Percentiles rank a stretch among this genome's conserved stretches.
These are phyloP conservation scores for Fomitopsis pinicola DNA, from an alignment of 1,284 basidiomycete species.

Conservation along the genomic window DNA sequence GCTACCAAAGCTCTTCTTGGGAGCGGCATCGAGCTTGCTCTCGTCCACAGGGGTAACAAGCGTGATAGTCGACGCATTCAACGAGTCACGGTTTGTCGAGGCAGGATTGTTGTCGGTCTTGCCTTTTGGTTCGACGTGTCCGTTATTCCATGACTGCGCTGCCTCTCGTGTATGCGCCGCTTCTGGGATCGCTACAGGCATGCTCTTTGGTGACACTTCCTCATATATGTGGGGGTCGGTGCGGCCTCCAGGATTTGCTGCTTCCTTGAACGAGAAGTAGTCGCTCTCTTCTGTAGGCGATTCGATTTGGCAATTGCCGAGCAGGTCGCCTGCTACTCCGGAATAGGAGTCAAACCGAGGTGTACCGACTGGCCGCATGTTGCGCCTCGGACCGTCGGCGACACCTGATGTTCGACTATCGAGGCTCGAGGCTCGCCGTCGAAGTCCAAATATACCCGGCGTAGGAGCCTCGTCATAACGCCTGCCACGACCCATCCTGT, in stretches of 20 bases:
- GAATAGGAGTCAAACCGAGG: not conserved
- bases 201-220: not conserved
- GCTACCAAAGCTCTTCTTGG: not conserved
- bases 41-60: not conserved
- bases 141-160: not conserved
- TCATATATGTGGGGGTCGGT: not conserved
- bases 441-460: not conserved
- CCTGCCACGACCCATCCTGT: not conserved
- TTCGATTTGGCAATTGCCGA: not conserved
- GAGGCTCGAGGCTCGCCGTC: not conserved
- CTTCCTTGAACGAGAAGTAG: not conserved
- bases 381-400: not conserved
- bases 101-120: not conserved
- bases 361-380: not conserved
- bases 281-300: not conserved
- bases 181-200: not conserved
- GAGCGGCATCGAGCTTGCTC: not conserved
- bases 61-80: not conserved
- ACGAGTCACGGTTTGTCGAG: not conserved
- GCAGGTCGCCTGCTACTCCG: not conserved
- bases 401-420: not conserved
- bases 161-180: not conserved
- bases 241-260: not conserved
- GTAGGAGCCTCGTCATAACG: not conserved
- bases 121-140: not conserved